Conservation (phyloP, 2,329 filamentous ascomycete genomes). For the Cercospora sp. region DNA sequence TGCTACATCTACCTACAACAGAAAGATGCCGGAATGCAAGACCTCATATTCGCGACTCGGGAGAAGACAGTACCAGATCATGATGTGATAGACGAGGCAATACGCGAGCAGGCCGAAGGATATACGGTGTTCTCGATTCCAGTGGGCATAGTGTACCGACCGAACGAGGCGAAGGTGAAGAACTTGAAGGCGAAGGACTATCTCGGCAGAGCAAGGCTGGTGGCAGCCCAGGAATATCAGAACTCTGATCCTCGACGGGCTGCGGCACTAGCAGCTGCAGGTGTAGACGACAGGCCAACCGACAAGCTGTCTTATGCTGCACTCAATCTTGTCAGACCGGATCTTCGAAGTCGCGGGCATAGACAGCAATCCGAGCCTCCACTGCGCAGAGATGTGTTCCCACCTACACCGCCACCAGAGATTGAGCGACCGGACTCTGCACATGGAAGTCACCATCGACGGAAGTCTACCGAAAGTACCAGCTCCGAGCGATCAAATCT, state of each 20-base stretch:
- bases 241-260: constrained; percentile 33
- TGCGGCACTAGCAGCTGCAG: constrained; percentile 46
- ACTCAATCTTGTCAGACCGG: constrained; percentile 87
- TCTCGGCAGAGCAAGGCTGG: constrained; percentile 88
- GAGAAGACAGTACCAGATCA: constrained; percentile 97
- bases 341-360: constrained; percentile 65
- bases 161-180: constrained; percentile 96
- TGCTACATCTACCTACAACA: constrained; percentile 98
- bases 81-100: constrained; percentile 97
- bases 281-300: constrained; percentile 74
- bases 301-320: constrained; percentile 90
- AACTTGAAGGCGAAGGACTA: constrained; percentile 98
- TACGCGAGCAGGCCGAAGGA: constrained; percentile 89
- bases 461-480: constrained; percentile 46
- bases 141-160: constrained; percentile 89
- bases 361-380: constrained; percentile 85
- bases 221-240: constrained; percentile 59
- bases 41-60: constrained; percentile 85
- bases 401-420: constrained; percentile 97
- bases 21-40: constrained; percentile 84
- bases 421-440: constrained; percentile 54
- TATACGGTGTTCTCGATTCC: constrained; percentile 99
- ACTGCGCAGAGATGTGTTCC: constrained; percentile 77
- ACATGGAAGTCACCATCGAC: constrained; percentile 24
- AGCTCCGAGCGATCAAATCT: constrained; percentile 43